These are phyloP conservation scores for Aspergillus coremiiformis DNA, from an alignment of 495 filamentous ascomycete genomes.

Conservation along the genomic window DNA sequence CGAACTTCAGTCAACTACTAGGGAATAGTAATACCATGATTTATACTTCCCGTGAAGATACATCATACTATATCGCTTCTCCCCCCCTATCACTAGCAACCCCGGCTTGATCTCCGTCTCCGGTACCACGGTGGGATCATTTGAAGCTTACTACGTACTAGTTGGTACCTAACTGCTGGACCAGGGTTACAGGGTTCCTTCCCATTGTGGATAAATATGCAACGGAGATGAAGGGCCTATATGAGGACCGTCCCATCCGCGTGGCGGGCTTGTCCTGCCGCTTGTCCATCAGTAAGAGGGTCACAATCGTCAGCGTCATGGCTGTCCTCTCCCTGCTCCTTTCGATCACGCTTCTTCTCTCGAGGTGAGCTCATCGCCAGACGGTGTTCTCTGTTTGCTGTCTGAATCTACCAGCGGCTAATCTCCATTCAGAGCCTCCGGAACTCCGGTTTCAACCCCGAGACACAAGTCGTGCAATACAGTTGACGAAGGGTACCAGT, in stretches of 20 bases:
- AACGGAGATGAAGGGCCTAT: slow-evolving; percentile 11
- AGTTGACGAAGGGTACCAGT: slow-evolving; percentile 56
- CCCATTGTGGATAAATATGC: background rate
- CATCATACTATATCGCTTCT: background rate
- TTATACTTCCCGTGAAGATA: no score
- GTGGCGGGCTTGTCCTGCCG: background rate
- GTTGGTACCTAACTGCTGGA: no score
- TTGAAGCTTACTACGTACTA: background rate
- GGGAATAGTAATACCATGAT: no score
- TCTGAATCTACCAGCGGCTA: background rate
- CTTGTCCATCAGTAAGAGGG: background rate
- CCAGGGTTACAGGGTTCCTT: background rate
- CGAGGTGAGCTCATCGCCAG: slow-evolving; percentile 7
- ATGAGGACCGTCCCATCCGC: slow-evolving; percentile 7
- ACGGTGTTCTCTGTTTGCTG: background rate
- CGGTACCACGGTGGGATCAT: background rate
- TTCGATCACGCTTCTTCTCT: slow-evolving; percentile 4
- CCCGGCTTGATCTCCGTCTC: background rate
- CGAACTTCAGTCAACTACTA: no score
- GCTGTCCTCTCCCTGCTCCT: slow-evolving; percentile 5
- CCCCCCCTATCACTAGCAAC: background rate
- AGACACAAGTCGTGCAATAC: slow-evolving; percentile 45
- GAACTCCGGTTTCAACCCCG: background rate
- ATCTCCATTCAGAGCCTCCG: slow-evolving; percentile 5
- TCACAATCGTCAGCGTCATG: slow-evolving; percentile 1